A percentile compares a stretch with the other conserved stretches of the same genome.
Conservation (phyloP, 179 eudicot genomes). For the Gypsophila paniculata region DNA sequence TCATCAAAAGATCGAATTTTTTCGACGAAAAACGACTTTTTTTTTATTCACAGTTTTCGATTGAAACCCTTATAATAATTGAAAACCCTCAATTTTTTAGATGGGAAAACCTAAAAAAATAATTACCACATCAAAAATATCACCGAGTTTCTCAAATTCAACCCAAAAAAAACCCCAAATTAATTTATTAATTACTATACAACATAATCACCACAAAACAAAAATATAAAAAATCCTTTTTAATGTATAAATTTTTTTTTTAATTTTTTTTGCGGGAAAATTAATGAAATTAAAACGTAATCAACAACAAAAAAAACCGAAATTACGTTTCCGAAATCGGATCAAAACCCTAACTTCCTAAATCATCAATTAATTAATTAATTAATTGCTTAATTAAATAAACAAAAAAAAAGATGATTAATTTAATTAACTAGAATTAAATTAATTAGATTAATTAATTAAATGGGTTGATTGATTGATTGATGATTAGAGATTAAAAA, state of each 20-base stretch:
- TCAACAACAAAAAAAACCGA: background rate
- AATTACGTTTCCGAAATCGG: background rate
- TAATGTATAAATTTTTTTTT: background rate
- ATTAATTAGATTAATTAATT: too few relatives aligned
- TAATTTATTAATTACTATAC: background rate
- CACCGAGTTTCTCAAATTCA: background rate
- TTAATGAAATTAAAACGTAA: background rate
- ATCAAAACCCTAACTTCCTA: background rate
- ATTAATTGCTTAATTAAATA: too few relatives aligned
- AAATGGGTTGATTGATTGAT: too few relatives aligned
- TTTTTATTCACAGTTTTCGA: background rate
- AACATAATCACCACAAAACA: background rate
- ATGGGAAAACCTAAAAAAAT: constrained; percentile 51
- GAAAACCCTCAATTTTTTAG: constrained; percentile 61
- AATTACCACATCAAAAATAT: constrained; percentile 53
- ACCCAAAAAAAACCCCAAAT: background rate
- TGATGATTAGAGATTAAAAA: too few relatives aligned
- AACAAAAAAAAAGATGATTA: too few relatives aligned
- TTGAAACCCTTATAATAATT: constrained; percentile 17
- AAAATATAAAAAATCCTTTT: background rate
- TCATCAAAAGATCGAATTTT: constrained; percentile 9
- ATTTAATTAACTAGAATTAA: too few relatives aligned
- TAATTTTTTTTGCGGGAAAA: background rate
- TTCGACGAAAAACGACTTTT: background rate
- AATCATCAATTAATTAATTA: background rate